Conservation (phyloP, 73 alveolate genomes). For the Tetrahymena malaccensis region DNA sequence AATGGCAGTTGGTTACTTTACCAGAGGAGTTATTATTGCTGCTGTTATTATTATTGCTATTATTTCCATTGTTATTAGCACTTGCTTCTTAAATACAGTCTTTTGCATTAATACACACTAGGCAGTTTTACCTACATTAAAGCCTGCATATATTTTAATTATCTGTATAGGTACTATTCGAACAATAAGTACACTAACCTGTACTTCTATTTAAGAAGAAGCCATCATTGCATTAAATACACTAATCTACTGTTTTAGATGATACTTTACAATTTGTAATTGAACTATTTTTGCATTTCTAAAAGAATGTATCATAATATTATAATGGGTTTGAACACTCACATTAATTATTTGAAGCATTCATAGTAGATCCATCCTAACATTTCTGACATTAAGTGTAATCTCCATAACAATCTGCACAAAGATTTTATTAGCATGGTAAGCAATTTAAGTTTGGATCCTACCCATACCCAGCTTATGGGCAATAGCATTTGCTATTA, state of each 20-base stretch:
- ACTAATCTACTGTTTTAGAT: background rate
- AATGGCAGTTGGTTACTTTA: background rate
- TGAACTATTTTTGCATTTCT: background rate
- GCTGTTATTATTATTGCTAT: background rate
- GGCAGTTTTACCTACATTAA: background rate
- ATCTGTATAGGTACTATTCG: background rate
- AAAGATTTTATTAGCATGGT: background rate
- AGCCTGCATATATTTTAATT: background rate
- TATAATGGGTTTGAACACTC: background rate
- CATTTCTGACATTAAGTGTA: background rate
- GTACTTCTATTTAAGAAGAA: background rate
- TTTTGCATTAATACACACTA: background rate
- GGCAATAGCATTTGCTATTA: background rate
- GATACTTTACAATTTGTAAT: background rate
- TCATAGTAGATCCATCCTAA: background rate
- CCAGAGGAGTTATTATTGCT: background rate
- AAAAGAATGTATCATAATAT: background rate
- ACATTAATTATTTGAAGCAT: background rate
- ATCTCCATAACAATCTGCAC: background rate
- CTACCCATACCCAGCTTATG: background rate
- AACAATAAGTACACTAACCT: background rate
- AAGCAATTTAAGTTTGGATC: background rate
- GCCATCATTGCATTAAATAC: background rate
- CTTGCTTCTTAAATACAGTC: background rate
- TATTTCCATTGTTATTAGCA: background rate